Conservation (phyloP, 345 rosid genomes). For the Angophora floribunda region DNA sequence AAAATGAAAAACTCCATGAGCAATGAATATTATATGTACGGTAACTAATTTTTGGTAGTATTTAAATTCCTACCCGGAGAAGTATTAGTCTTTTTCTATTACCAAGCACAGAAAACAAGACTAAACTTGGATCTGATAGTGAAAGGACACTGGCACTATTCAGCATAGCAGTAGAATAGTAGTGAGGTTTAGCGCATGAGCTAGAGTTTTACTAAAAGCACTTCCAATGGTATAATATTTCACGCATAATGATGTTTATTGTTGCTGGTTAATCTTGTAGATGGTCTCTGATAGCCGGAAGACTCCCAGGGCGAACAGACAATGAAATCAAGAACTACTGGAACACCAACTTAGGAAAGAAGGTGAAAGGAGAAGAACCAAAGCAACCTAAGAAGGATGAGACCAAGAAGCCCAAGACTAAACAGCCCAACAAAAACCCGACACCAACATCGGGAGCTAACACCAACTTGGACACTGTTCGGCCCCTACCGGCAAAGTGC, state of each 20-base stretch:
- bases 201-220: background rate
- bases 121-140: background rate
- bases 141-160: background rate
- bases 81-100: background rate
- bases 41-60: background rate
- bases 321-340: conserved; percentile 43
- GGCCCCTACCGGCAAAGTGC: background rate
- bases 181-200: background rate
- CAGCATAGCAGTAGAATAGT: background rate
- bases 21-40: background rate
- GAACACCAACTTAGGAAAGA: conserved; percentile 27
- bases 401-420: background rate
- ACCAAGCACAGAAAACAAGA: background rate
- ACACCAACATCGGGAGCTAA: background rate
- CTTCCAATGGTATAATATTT: background rate
- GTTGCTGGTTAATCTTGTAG: background rate
- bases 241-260: background rate
- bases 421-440: background rate
- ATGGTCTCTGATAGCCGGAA: conserved; percentile 19
- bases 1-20: background rate
- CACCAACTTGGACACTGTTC: background rate
- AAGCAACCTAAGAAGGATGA: background rate
- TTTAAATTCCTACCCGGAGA: background rate
- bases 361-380: conserved; percentile 2
- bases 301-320: conserved; percentile 45